phyloP scores from a whole-genome alignment of 2,329 filamentous ascomycete species.

The Dothideomycetes sp. region DNA sequence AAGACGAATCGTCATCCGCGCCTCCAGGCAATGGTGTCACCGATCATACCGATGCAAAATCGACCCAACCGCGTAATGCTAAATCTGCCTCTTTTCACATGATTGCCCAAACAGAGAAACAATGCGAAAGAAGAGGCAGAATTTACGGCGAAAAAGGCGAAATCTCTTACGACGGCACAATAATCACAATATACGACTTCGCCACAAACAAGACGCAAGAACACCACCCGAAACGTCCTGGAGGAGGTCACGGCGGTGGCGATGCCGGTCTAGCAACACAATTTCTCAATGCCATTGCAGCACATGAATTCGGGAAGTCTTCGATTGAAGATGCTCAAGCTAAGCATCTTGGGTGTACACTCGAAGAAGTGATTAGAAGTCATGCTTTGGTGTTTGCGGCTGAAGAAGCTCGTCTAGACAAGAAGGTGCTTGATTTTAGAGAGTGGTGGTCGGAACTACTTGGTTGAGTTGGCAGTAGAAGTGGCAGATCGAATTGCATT shows the following conservation, averaged over 20 bases:
- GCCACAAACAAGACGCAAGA: constrained; percentile 45
- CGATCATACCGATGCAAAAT: background rate
- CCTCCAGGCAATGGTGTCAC: background rate
- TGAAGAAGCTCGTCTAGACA: constrained; percentile 67
- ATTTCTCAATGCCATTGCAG: constrained; percentile 73
- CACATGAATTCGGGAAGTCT: constrained; percentile 63
- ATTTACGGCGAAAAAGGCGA: constrained; percentile 84
- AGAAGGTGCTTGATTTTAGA: constrained; percentile 64
- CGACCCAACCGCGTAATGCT: constrained; percentile 40
- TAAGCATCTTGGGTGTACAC: constrained; percentile 66
- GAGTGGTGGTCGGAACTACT: constrained; percentile 65
- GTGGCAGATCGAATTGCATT: no score
- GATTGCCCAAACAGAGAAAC: constrained; percentile 79
- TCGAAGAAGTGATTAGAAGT: constrained; percentile 80
- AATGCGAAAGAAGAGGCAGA: constrained; percentile 75
- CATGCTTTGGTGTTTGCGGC: constrained; percentile 92
- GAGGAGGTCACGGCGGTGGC: constrained; percentile 64
- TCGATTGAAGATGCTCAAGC: constrained; percentile 62
- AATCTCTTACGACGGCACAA: constrained; percentile 71
- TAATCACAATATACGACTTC: constrained; percentile 70
- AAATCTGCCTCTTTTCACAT: constrained; percentile 91
- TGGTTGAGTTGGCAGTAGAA: no score
- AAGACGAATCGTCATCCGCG: constrained; percentile 50
- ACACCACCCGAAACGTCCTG: constrained; percentile 43
- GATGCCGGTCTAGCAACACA: constrained; percentile 71